A percentile compares a stretch with the other conserved stretches of the same genome.
phyloP scores from a whole-genome alignment of 2,329 filamentous ascomycete genomes.

The Apiospora hydei region DNA sequence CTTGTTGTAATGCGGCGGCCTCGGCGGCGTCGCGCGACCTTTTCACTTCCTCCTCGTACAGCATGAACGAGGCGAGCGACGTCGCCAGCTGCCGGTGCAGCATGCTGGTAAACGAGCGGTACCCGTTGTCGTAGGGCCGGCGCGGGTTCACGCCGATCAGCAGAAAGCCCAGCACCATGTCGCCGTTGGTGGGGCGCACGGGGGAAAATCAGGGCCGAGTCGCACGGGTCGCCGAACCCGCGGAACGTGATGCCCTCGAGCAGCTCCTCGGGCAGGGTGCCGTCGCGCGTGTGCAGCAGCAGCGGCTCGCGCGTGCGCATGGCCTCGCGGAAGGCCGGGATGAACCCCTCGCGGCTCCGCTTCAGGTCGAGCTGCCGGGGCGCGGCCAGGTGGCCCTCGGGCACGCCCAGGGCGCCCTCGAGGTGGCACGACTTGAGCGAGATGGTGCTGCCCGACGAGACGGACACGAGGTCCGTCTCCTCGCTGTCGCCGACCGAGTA shows the following conservation, averaged over 20 bases:
- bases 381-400: constrained; percentile 42
- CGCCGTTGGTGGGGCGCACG: constrained; percentile 64
- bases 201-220: constrained; percentile 67
- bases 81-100: constrained; percentile 61
- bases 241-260: constrained; percentile 61
- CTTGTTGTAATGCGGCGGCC: constrained; percentile 43
- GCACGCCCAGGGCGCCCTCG: constrained; percentile 45
- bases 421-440: constrained; percentile 46
- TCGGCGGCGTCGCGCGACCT: constrained; percentile 49
- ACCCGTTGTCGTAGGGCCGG: constrained; percentile 69
- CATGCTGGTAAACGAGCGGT: constrained; percentile 61
- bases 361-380: constrained; percentile 46
- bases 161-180: constrained; percentile 66
- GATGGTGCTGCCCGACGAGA: constrained; percentile 45
- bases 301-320: constrained; percentile 47
- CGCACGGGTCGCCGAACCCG: constrained; percentile 63
- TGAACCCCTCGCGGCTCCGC: constrained; percentile 43
- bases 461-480: constrained; percentile 45
- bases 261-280: constrained; percentile 59
- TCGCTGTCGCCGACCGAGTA: constrained; percentile 49
- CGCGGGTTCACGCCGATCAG: constrained; percentile 68
- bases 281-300: constrained; percentile 41
- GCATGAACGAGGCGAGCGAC: constrained; percentile 68
- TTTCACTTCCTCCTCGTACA: constrained; percentile 70
- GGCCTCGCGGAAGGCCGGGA: constrained; percentile 47